Evolutionary conservation across 192 early-diverging fungal genomes (phyloP).

Genomic region (Backusella sp.): DNA sequence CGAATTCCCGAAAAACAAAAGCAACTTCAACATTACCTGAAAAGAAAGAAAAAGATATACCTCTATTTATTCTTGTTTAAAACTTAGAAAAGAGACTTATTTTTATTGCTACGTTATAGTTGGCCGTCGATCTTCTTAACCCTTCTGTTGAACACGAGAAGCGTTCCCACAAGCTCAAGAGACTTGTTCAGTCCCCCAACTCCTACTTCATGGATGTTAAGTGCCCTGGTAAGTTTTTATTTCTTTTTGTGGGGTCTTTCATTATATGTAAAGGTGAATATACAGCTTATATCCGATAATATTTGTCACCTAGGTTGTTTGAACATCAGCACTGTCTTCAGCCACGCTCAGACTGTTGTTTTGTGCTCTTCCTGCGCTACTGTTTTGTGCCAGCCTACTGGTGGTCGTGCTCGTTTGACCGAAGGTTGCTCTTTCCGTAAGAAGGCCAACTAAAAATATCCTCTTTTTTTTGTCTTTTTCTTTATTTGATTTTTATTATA

Average conservation of each 20-base stretch:
- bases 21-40: background rate
- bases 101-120: constrained; percentile 40
- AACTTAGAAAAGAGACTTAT: background rate
- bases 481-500: background rate
- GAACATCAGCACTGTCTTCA: constrained; percentile 98
- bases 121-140: constrained; percentile 94
- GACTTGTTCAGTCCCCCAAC: constrained; percentile 70
- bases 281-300: background rate
- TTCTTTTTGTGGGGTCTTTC: background rate
- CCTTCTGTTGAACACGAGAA: constrained; percentile 74
- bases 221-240: constrained; percentile 63
- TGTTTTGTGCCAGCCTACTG: constrained; percentile 98
- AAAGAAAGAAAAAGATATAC: constrained; percentile 4
- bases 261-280: background rate
- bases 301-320: constrained; percentile 57
- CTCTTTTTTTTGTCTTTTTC: constrained; percentile 7
- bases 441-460: constrained; percentile 29
- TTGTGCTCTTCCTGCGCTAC: constrained; percentile 93
- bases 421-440: constrained; percentile 64
- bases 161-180: constrained; percentile 63
- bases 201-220: constrained; percentile 99
- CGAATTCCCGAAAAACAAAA: background rate
- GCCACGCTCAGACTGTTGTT: constrained; percentile 98
- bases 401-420: constrained; percentile 96
- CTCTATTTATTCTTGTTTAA: background rate